Base-by-base conservation (phyloP, 129 eudicot species). In the Oenanthe sinensis region DNA sequence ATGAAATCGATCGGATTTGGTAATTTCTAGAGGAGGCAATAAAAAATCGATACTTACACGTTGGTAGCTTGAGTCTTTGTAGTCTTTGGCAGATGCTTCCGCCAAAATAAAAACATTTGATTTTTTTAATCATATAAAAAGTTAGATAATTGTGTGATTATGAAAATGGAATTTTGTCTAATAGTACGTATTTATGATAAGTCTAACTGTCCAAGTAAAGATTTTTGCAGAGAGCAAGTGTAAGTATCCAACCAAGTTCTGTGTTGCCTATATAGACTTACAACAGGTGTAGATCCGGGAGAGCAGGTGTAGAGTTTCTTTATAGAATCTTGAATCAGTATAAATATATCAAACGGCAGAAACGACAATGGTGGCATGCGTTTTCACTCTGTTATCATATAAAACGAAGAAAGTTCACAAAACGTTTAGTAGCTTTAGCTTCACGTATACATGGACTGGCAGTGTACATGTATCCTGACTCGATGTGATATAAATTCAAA, bases 291-390 rank as follows among this genome's bases (percentile, higher is more conserved):
- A 28, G 5, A 63, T 10, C 19, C 17, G 63, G 63, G 63, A 67
- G 40, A 30, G 44, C 44, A 37, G 74, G 24, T 16, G 11, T 37
- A 39, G 47, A 39, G 43, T 36, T 70, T 17, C 3, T 33, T 70
- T 67, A 26, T 8, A 70, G 75, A 40, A 70, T 33, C 75, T 68
- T 39, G 47, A 70, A 16, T 17, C 45, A 17, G 47, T 6, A 8
- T 70, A 39, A 70, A 70, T 70, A 70, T 39, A 70, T 70, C 45
- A 70, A 70, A 70, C 75, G 39, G 39, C 4, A 46, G 46, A 70
- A 70, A 70, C 24, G 75, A 70, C 75, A 70, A 39, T 19, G n/a
- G 13, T 8, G 44, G 45, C 46, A 70, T 70, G 42, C 42, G 5
- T 36, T 70, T 28, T 70, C 28, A 36, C 45, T 39, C 26, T 70